A percentile compares a stretch with the other conserved stretches of the same genome.
Conservation (phyloP, 177 flowering plant genomes). For the Vitis hybrid region DNA sequence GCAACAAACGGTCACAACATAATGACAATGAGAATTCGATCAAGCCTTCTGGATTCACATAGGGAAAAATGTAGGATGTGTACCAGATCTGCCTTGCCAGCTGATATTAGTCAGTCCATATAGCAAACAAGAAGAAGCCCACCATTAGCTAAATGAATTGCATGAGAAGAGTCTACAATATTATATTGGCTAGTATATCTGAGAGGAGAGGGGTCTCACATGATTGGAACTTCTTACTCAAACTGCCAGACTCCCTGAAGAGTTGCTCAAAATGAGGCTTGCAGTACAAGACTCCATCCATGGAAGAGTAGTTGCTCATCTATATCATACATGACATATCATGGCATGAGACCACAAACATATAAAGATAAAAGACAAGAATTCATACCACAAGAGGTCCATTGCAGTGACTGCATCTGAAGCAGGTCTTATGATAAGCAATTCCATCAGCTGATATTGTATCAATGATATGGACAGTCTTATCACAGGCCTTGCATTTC, state of each 20-base stretch:
- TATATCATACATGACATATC: conserved; percentile 2
- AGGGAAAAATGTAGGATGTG: no score
- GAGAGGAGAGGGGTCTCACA: conserved; percentile 8
- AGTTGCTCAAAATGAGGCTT: conserved; percentile 62
- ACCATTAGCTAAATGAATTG: no score
- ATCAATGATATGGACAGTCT: conserved; percentile 47
- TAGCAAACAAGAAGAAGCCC: no score
- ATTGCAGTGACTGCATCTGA: conserved; percentile 59
- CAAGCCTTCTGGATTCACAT: not conserved
- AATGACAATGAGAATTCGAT: not conserved
- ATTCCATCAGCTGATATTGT: conserved; percentile 49
- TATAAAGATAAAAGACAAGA: not conserved
- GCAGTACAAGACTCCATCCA: conserved; percentile 53
- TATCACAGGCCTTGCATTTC: conserved; percentile 58
- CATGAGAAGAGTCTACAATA: no score
- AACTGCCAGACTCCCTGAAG: conserved; percentile 43
- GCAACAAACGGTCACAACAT: not conserved
- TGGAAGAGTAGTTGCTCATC: conserved; percentile 46
- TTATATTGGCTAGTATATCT: not conserved
- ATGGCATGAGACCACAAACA: not conserved
- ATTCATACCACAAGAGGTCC: conserved; percentile 36
- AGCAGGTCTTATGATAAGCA: conserved; percentile 48
- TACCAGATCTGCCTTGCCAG: conserved; percentile 1
- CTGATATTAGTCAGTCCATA: not conserved
- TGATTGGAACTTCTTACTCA: conserved; percentile 27